These are phyloP conservation scores for Larix kaempferi DNA, from an alignment of 75 land plant species.

Conservation along the genomic window DNA sequence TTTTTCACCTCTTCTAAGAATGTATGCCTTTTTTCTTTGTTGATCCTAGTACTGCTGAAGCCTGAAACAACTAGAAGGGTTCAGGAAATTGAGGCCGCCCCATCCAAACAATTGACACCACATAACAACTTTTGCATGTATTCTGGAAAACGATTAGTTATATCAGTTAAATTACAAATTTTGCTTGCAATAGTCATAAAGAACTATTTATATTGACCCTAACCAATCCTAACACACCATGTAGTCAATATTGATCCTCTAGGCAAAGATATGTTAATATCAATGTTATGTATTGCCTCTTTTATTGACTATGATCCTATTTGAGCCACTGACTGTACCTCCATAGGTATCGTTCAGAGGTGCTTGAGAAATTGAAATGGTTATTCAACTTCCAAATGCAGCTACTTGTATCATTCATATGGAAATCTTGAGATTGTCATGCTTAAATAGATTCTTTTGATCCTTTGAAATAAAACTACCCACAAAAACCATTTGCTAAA, in stretches of 20 bases:
- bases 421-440: not conserved
- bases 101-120: not conserved
- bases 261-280: conserved; percentile 11
- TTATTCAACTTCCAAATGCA: not conserved
- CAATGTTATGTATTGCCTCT: conserved; percentile 12
- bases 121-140: not conserved
- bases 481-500: conserved; percentile 37
- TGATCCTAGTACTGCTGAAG: no score
- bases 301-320: conserved; percentile 26
- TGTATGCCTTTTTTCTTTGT: no score
- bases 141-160: not conserved
- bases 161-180: not conserved
- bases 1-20: no score
- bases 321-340: conserved; percentile 19
- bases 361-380: conserved; percentile 18
- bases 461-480: conserved; percentile 33
- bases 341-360: conserved; percentile 22
- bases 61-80: no score
- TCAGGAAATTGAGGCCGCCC: no score
- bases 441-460: conserved; percentile 4
- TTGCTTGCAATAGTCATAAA: not conserved
- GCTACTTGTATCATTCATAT: not conserved
- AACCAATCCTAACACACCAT: not conserved
- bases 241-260: not conserved
- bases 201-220: not conserved